Conservation (phyloP, 352 stramenopile genomes). For the Globisporangium cylindrosporum region DNA sequence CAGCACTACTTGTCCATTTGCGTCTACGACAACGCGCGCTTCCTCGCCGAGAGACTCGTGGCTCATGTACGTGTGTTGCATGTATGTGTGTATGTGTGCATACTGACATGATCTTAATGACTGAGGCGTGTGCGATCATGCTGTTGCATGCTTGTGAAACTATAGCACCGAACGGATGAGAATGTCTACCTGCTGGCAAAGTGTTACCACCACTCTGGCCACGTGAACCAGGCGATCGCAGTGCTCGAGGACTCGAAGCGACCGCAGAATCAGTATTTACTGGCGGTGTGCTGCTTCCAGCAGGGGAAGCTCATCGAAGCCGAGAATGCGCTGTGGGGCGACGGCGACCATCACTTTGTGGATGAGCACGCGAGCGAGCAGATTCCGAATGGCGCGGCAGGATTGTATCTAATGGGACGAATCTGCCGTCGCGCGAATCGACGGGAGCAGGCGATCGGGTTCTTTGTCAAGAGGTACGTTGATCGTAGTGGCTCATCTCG, state of each 20-base stretch:
- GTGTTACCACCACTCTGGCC: conserved; percentile 64
- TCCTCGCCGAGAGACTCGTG: conserved; percentile 80
- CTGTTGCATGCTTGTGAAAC: neutral
- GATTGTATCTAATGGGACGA: conserved; percentile 89
- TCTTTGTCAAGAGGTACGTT: conserved; percentile 83
- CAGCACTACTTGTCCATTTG: conserved; percentile 50
- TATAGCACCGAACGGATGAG: conserved; percentile 49
- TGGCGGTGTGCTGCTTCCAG: conserved; percentile 75
- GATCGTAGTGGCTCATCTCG: neutral
- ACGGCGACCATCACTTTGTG: conserved; percentile 24
- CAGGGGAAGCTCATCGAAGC: conserved; percentile 76
- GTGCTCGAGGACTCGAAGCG: conserved; percentile 44
- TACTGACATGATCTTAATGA: neutral
- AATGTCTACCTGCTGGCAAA: conserved; percentile 59
- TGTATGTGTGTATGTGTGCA: neutral
- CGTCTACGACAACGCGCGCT: conserved; percentile 67
- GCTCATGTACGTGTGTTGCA: conserved; percentile 50
- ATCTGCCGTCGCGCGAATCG: conserved; percentile 90
- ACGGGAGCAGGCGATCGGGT: conserved; percentile 87
- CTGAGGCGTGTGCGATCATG: conserved; percentile 1
- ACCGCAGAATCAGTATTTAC: conserved; percentile 60
- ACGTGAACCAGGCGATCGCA: conserved; percentile 44
- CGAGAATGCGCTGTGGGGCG: conserved; percentile 88
- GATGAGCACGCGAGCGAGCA: conserved; percentile 28
- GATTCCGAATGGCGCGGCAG: conserved; percentile 87